Evolutionary conservation across 148 eudicot species (phyloP).

Genomic region (Spergularia marina): DNA sequence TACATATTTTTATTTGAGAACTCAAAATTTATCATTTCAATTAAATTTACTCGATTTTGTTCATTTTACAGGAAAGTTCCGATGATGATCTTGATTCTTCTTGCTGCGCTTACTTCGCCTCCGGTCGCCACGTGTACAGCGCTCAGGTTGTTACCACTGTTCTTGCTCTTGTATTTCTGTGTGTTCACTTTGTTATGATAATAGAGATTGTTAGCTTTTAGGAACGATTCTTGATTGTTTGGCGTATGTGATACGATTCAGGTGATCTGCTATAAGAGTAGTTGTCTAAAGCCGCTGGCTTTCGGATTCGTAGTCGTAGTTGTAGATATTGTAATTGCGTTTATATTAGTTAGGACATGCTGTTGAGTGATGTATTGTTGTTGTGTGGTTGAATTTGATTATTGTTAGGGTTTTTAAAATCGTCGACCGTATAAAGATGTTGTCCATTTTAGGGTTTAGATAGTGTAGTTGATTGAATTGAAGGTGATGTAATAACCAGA

Average conservation of each 20-base stretch:
- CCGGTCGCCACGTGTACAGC: conserved; percentile 50
- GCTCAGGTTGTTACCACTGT: conserved; percentile 30
- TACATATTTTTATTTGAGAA: background rate
- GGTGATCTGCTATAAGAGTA: background rate
- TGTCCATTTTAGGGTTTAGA: background rate
- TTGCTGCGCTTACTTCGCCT: conserved; percentile 60
- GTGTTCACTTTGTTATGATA: background rate
- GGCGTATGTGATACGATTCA: background rate
- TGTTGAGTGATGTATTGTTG: background rate
- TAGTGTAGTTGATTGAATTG: background rate
- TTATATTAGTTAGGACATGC: background rate
- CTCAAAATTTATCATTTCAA: background rate
- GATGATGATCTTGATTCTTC: conserved; percentile 32
- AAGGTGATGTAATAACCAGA: background rate
- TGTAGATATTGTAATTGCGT: background rate
- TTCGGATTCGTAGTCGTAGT: background rate
- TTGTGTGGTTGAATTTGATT: background rate
- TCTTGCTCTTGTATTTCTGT: background rate
- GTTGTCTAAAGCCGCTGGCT: background rate
- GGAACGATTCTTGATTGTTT: background rate
- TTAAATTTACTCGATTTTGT: background rate
- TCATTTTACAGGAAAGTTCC: conserved; percentile 32
- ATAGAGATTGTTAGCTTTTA: background rate
- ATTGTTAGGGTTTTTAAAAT: background rate
- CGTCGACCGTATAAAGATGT: background rate